Evolutionary conservation across 108 stramenopile genomes (phyloP).

Genomic region (Schizochytrium sp.): DNA sequence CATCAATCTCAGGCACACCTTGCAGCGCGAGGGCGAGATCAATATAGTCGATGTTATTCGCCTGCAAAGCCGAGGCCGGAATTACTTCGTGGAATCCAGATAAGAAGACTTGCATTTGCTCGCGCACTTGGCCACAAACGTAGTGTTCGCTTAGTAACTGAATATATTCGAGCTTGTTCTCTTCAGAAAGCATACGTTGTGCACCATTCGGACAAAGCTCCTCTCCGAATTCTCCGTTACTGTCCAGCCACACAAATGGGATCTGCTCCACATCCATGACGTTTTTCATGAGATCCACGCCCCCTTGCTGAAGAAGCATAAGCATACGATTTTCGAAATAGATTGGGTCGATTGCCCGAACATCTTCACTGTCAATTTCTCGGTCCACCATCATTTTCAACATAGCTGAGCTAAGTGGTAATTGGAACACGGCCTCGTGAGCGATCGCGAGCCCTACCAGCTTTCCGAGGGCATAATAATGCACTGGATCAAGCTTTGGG

Average conservation of each 20-base stretch:
- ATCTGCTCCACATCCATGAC: constrained; percentile 47
- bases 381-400: constrained; percentile 51
- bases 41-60: constrained; percentile 19
- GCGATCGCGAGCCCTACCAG: constrained; percentile 29
- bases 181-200: constrained; percentile 26
- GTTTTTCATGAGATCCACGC: constrained; percentile 54
- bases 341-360: constrained; percentile 23
- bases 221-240: constrained; percentile 40
- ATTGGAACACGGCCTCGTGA: constrained; percentile 8
- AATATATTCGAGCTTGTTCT: constrained; percentile 58
- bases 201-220: constrained; percentile 38
- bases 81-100: constrained; percentile 59
- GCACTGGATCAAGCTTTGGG: constrained; percentile 12
- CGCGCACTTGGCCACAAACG: constrained; percentile 44
- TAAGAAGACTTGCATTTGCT: constrained; percentile 44
- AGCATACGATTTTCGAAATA: constrained; percentile 60
- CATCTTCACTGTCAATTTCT: constrained; percentile 52
- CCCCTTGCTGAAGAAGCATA: constrained; percentile 17
- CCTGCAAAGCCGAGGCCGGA: background rate
- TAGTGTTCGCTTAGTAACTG: constrained; percentile 51
- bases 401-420: constrained; percentile 54
- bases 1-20: constrained; percentile 38
- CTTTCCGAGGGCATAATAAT: constrained; percentile 18
- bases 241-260: constrained; percentile 54
- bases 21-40: constrained; percentile 31